Base-by-base conservation (phyloP, 441 rosid genomes). In the Erodium texanum region DNA sequence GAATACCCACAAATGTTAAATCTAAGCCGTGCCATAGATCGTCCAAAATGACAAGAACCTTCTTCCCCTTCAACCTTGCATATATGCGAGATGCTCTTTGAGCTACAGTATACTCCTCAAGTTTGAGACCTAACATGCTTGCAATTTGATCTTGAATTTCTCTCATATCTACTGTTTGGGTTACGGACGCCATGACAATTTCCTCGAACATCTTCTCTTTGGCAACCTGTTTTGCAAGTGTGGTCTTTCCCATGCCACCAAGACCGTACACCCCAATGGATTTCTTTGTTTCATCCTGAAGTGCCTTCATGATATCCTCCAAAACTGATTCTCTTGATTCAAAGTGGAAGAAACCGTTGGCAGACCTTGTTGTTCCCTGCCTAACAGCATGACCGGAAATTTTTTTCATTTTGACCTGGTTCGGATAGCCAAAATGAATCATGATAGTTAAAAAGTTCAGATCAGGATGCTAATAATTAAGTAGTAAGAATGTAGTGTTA, bases 131-230 rank as follows among this genome's bases (percentile, higher is more conserved):
- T 24, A 72, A 72, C 16, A 3, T 27, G 0, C 52, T 69, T 0
- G 78, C 78, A 67, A 74, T 71, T 38, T 71, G 22, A 12, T 66
- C 69, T 70, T 74, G 80, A 64, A 76, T 48, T 36, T 48, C 41
- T 34, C 8, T 34, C 19, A 74, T 12, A 2, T 74, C 24, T 0
- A 62, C 68, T 3, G 20, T 74, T 41, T 14, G 36, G 2, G 74
- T 36, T 3, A 78, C 68, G 1, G 19, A 18, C 1, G 70, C 70
- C 9, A 75, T 61, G 9, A 52, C 74, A 12, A 75, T 66, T 8
- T 0, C n/a, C 23, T 64, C 68, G 64, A 78, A 78, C 18, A 75
- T 5, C 5, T 36, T 59, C 0, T 65, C 38, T 10, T 48, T 16
- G 32, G 22, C 5, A 3, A 66, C 68, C 0, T 34, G 41, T 4